Percentiles rank a stretch among this genome's conserved stretches.
Evolutionary conservation across 2,329 filamentous ascomycete genomes (phyloP).

Genomic region (Trichoderma arundinaceum): DNA sequence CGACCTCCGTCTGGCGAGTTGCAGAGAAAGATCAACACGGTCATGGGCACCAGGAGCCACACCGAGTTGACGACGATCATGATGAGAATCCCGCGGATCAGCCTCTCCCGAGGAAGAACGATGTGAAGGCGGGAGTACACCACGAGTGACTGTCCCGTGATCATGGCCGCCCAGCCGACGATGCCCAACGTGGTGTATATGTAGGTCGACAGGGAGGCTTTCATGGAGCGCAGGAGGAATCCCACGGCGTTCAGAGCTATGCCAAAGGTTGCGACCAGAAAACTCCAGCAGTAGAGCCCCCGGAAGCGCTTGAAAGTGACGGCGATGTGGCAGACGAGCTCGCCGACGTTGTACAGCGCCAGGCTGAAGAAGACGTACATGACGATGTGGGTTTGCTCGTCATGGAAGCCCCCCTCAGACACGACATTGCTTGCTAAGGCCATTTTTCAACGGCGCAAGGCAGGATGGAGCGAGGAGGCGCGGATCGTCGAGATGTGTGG

Average conservation of each 20-base stretch:
- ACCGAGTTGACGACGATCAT: constrained; percentile 64
- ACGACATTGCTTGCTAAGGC: constrained; percentile 6
- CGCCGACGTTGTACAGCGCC: constrained; percentile 32
- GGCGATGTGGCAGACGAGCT: constrained; percentile 51
- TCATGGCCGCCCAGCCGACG: constrained; percentile 51
- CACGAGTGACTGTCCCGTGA: constrained; percentile 65
- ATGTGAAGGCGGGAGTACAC: constrained; percentile 67
- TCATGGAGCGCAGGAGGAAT: constrained; percentile 17
- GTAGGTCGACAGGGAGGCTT: constrained; percentile 36
- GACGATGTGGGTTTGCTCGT: constrained; percentile 19
- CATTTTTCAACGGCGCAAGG: constrained; percentile 3
- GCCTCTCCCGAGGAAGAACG: constrained; percentile 55
- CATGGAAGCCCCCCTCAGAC: constrained; percentile 16
- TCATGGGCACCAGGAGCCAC: constrained; percentile 59
- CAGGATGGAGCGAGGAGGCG: not conserved
- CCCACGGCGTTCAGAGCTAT: constrained; percentile 43
- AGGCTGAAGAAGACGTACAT: constrained; percentile 33
- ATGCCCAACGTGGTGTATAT: constrained; percentile 27
- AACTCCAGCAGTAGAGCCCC: constrained; percentile 49
- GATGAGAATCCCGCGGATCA: constrained; percentile 55
- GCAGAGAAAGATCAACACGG: constrained; percentile 59
- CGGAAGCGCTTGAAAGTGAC: constrained; percentile 48
- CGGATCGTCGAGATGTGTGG: not conserved
- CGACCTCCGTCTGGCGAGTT: constrained; percentile 41
- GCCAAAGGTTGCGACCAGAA: constrained; percentile 44